Percentiles rank a stretch among this genome's conserved stretches.
Conservation (phyloP, 2,329 filamentous ascomycete species). For the Rutstroemia sydowiana region DNA sequence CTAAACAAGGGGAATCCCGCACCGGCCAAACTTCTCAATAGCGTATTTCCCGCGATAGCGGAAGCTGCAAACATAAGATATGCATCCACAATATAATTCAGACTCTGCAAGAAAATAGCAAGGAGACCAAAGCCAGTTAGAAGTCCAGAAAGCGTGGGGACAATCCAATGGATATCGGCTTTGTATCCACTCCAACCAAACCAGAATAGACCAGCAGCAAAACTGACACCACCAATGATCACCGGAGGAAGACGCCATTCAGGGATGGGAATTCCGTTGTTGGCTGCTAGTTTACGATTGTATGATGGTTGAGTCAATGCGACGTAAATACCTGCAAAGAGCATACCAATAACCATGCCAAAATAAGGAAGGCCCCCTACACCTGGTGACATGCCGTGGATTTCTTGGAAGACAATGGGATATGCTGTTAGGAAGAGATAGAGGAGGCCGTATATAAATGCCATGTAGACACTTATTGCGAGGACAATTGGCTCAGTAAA, state of each 20-base stretch:
- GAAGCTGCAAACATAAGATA: slow-evolving; percentile 59
- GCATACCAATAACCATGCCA: slow-evolving; percentile 69
- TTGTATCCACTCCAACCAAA: slow-evolving; percentile 60
- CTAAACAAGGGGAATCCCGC: slow-evolving; percentile 77
- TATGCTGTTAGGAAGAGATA: slow-evolving; percentile 86
- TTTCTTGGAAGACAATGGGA: slow-evolving; percentile 66
- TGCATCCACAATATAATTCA: slow-evolving; percentile 77
- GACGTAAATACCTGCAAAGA: slow-evolving; percentile 60
- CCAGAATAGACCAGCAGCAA: slow-evolving; percentile 65
- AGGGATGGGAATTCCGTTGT: slow-evolving; percentile 56
- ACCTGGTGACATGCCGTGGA: slow-evolving; percentile 65
- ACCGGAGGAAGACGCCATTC: slow-evolving; percentile 61
- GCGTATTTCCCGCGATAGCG: slow-evolving; percentile 74
- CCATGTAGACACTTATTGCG: slow-evolving; percentile 62
- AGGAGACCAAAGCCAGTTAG: slow-evolving; percentile 70
- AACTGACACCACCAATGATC: slow-evolving; percentile 51
- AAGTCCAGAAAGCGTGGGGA: slow-evolving; percentile 53
- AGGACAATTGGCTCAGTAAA: slow-evolving; percentile 64
- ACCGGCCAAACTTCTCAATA: slow-evolving; percentile 70
- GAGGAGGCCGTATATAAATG: slow-evolving; percentile 70
- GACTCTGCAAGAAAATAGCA: slow-evolving; percentile 71
- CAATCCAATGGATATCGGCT: slow-evolving; percentile 53
- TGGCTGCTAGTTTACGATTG: slow-evolving; percentile 58
- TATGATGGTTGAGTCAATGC: slow-evolving; percentile 59
- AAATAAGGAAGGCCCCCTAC: slow-evolving; percentile 75